Conservation (phyloP, 1,139 yeast genomes). For the Lodderomyces beijingensis region DNA sequence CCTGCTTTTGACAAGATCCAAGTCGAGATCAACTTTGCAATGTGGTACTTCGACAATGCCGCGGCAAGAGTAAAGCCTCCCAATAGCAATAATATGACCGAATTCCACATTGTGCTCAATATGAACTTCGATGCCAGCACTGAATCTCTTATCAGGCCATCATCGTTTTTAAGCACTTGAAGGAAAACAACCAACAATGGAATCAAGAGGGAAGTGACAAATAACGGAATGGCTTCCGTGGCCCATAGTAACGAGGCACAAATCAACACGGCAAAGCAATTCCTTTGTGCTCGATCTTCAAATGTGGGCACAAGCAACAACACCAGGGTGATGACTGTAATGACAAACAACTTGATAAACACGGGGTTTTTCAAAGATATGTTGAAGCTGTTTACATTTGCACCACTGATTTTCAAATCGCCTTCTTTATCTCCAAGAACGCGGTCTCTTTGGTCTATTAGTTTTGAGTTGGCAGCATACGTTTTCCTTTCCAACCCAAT, state of each 20-base stretch:
- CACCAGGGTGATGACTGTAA: slow-evolving; percentile 41
- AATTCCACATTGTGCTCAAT: slow-evolving; percentile 66
- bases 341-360: slow-evolving; percentile 43
- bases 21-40: slow-evolving; percentile 64
- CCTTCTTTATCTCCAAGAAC: slow-evolving; percentile 14
- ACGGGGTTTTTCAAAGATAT: slow-evolving; percentile 39
- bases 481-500: slow-evolving; percentile 75
- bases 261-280: slow-evolving; percentile 64
- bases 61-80: slow-evolving; percentile 78
- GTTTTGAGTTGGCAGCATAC: slow-evolving; percentile 35
- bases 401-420: slow-evolving; percentile 13
- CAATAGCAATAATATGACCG: slow-evolving; percentile 62
- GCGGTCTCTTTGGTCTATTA: slow-evolving; percentile 12
- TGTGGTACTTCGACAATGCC: slow-evolving; percentile 64
- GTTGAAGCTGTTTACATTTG: slow-evolving; percentile 24
- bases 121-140: slow-evolving; percentile 52
- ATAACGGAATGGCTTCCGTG: slow-evolving; percentile 65
- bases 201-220: slow-evolving; percentile 60
- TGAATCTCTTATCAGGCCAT: slow-evolving; percentile 52
- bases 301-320: slow-evolving; percentile 54
- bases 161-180: slow-evolving; percentile 52
- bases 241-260: slow-evolving; percentile 76
- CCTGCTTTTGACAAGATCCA: slow-evolving; percentile 64
- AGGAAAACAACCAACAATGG: slow-evolving; percentile 57
- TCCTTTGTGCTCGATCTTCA: slow-evolving; percentile 54